Evolutionary conservation across 768 basidiomycete genomes (phyloP), one percentile per base, ranked within the genome.

Genomic region (Neoboletus magnificus): DNA sequence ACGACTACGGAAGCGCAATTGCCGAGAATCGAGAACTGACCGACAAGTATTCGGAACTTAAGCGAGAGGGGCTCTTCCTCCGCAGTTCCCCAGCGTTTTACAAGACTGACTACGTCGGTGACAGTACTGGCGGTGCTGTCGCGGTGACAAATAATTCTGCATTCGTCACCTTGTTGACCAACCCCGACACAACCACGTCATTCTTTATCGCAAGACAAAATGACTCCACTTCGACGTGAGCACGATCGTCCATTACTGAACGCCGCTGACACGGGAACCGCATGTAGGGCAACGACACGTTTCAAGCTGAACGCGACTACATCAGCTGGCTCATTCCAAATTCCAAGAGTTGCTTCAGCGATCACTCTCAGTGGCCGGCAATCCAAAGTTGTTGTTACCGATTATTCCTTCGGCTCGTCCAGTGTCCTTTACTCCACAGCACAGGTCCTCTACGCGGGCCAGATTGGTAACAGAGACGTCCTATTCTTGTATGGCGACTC

Each of bases 1-100:
- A 93, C 52, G 91, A 93, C 71, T 93, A 93, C 54, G 91, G 90
- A 20, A 78, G 84, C 41, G 72, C 86, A 25, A 81, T 90, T 49
- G 73, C 81, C 20, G 91, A 93, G 73, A 80, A 79, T 23, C 80
- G 91, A 23, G 79, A 79, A 16, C 65, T 92, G 40, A 82, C 82
- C 0, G 67, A 77, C 6, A 93, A 93, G 68, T 89, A 79, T 68
- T 77, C 83, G 53, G 91, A 93, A 62, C 74, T 93, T 48, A 93
- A 92, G 67, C 79, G 84, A 20, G 83, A 93, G 64, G 85, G 81
- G 18, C 67, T 91, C 18, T 93, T 93, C 77, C 71, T 93, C 20
- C 84, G 91, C 27, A 88, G 86, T 59, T 86, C 88, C 0, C 85
- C 82, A 0, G 86, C 87, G 45, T 89, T 93, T 66, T 82, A 84